Evolutionary conservation across 2,329 filamentous ascomycete genomes (phyloP), one percentile per base, ranked within the genome.

Genomic region (Sporothrix globosa): DNA sequence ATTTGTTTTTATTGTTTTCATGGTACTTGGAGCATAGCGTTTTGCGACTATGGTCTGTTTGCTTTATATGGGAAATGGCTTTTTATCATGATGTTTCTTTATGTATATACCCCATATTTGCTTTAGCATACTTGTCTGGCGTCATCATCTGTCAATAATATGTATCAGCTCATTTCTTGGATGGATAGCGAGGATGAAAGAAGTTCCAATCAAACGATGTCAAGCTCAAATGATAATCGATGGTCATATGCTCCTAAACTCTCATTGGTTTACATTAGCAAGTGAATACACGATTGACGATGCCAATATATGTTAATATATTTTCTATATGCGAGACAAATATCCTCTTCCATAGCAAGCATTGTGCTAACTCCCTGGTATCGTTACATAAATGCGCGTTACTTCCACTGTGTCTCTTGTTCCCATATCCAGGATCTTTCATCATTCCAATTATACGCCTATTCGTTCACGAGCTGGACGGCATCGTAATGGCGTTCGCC

Each of bases 81-180:
- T 50, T 69, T 69, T 52, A n/a, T n/a, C 21, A 58, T 60, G 13
- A 14, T 60, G 30, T n/a, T 21, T 48, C 5, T 60, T 69, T 39
- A n/a, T 24, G 21, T 41, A 48, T 65, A 48, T 66, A 66, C 46
- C 46, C 46, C 63, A 30, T 14, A 4, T 9, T 52, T 14, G 17
- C 13, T 53, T 39, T 52, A 2, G 50, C 30, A 3, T 46, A 9
- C 4, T n/a, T 50, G 30, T 24, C n/a, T 24, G 9, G 39, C 34
- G 34, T 34, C 34, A 9, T 34, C 5, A 34, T 21, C 21, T 53
- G 10, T 13, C 21, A 53, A 53, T 24, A 27, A 27, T 53, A 21
- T 13, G 21, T 11, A 13, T 24, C 11, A 21, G 50, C n/a, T 4
- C 13, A 24, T 1, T 10, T 53, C 2, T 34, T 30, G 53, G 27